Conservation (phyloP, 306 rosid genomes). For the Echinosophora koreensis region DNA sequence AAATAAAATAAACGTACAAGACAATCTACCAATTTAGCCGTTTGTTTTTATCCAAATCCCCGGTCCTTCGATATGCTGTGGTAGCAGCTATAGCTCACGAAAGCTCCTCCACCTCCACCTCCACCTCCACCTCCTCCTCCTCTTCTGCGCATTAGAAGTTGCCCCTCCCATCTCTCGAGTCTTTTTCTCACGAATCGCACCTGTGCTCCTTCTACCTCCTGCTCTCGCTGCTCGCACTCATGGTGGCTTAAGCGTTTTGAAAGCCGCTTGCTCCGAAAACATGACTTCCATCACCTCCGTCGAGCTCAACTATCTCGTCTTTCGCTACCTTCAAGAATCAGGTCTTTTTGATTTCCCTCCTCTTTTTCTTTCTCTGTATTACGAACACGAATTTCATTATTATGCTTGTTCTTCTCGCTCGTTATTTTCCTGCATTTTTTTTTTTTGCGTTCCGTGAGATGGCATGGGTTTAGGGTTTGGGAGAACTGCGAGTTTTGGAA, state of each 20-base stretch:
- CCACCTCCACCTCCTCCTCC: background rate
- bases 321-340: conserved; percentile 95
- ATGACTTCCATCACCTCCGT: conserved; percentile 86
- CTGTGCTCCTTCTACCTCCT: background rate
- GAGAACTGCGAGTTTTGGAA: background rate
- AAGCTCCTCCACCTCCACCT: background rate
- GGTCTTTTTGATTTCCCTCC: conserved; percentile 51
- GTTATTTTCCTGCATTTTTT: background rate
- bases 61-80: background rate
- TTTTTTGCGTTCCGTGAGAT: background rate
- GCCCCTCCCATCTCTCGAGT: conserved; percentile 1
- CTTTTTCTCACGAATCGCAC: background rate
- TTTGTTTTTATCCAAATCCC: background rate
- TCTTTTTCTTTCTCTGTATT: background rate
- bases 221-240: conserved; percentile 23
- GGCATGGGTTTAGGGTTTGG: conserved; percentile 38
- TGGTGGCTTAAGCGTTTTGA: conserved; percentile 47
- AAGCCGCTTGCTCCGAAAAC: conserved; percentile 50
- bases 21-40: too few species aligned
- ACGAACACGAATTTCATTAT: background rate
- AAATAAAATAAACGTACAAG: too few species aligned
- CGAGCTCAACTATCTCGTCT: conserved; percentile 84
- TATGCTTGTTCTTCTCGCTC: background rate
- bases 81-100: background rate
- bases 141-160: background rate